A percentile compares a stretch with the other conserved stretches of the same genome.
Evolutionary conservation across 768 basidiomycete genomes (phyloP).

Genomic region (Lactarius indigo): DNA sequence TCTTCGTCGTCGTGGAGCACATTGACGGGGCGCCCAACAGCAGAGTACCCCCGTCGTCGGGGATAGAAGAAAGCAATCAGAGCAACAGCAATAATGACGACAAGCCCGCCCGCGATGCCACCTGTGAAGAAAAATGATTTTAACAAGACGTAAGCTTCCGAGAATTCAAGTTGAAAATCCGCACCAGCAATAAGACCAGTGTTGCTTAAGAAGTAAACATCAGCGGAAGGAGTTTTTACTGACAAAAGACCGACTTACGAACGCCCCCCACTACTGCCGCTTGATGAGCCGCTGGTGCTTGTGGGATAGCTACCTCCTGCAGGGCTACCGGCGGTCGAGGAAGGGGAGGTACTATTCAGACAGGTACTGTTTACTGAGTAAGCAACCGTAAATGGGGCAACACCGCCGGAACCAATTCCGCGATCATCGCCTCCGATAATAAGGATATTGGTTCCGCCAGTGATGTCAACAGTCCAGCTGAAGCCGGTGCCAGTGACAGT

Average conservation of each 20-base stretch:
- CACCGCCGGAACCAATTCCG: constrained; percentile 71
- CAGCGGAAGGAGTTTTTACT: not conserved
- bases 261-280: constrained; percentile 26
- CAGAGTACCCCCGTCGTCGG: constrained; percentile 42
- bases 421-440: constrained; percentile 64
- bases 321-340: constrained; percentile 71
- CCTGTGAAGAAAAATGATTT: constrained; percentile 41
- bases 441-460: constrained; percentile 61
- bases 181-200: constrained; percentile 19
- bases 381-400: constrained; percentile 51
- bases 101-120: constrained; percentile 56
- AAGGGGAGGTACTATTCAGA: constrained; percentile 58
- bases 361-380: constrained; percentile 52
- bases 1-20: constrained; percentile 58
- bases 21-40: constrained; percentile 52
- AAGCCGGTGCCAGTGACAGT: constrained; percentile 57
- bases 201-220: constrained; percentile 3
- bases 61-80: constrained; percentile 47
- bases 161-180: not conserved
- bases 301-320: constrained; percentile 74
- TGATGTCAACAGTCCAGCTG: constrained; percentile 59
- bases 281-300: constrained; percentile 38
- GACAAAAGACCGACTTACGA: constrained; percentile 11
- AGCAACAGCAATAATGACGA: constrained; percentile 40
- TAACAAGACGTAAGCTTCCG: not conserved